Base-by-base conservation (phyloP, 345 rosid species). In the Orychophragmus violaceus region DNA sequence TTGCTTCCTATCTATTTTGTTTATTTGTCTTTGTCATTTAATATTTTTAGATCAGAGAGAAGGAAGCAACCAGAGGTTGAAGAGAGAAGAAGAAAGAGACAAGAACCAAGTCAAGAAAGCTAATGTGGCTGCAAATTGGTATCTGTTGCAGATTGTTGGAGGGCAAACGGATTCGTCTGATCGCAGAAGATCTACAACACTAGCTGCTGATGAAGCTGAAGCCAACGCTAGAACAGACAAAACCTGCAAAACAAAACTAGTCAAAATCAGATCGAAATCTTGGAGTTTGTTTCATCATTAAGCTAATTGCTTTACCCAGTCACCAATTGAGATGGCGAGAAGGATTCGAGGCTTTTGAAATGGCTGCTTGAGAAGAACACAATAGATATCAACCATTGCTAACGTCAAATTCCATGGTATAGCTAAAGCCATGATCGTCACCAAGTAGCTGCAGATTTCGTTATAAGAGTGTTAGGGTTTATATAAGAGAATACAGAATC, bases 321-420 rank as follows among this genome's bases (percentile, higher is more conserved):
- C 98, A 79, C 92, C 98, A 8, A 84, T 67, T 8, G 83, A 83
- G 53, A 91, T 81, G 56, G 82, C 78, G 24, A 84, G 65, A 35
- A 89, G 67, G 21, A 87, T 74, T 64, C 88, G 75, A 3, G 80
- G 89, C 49, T 84, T 90, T 8, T 78, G 84, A 65, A 86, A 57
- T 5, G 83, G 87, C 63, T 89, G 80, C 70, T 84, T 80, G 23
- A 83, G 86, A 39, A 89, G 64, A 57, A 86, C 76, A 21, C 81
- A 92, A 76, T 87, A 89, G 37, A 84, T 90, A 77, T 92, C 98
- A 28, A 89, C 84, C 75, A 92, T 68, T 41, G 88, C 95, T 72
- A 92, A 64, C 30, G 93, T 82, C 68, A 83, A 64, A 71, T 92
- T 87, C 96, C 98, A 92, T 22, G 98, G 98, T 66, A 92, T 85